Percentiles rank a stretch among this genome's conserved stretches.
phyloP scores from a whole-genome alignment of 257 asterid genomes.

The Anisodus tanguticus region DNA sequence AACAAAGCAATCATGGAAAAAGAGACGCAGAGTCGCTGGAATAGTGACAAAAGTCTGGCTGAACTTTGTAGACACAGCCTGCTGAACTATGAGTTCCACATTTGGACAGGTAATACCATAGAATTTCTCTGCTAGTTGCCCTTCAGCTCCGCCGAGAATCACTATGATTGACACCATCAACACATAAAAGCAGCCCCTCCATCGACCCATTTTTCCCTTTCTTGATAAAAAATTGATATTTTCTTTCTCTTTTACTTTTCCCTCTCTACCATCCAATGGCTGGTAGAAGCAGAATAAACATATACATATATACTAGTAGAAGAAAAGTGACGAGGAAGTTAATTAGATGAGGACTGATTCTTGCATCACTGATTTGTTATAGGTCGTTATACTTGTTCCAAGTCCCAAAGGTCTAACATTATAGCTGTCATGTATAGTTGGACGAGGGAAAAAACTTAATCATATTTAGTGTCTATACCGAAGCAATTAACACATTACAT shows the following conservation, averaged over 20 bases:
- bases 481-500: background rate
- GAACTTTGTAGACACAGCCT: constrained; percentile 50
- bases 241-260: background rate
- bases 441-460: background rate
- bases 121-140: constrained; percentile 53
- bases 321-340: constrained; percentile 3
- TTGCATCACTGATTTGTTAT: background rate
- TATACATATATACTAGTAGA: background rate
- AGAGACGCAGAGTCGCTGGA: constrained; percentile 76
- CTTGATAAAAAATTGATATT: background rate
- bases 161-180: constrained; percentile 34
- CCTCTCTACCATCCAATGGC: background rate
- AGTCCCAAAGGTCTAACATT: background rate
- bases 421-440: background rate
- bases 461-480: background rate
- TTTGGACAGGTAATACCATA: constrained; percentile 58
- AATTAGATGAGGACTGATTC: background rate
- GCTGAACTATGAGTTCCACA: constrained; percentile 56
- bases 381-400: constrained; percentile 18
- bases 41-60: constrained; percentile 55
- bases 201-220: constrained; percentile 39
- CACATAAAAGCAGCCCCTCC: constrained; percentile 33
- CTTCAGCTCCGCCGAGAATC: constrained; percentile 45
- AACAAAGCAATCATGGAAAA: constrained; percentile 80
- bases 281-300: background rate